A percentile compares a stretch with the other conserved stretches of the same genome.
Evolutionary conservation across 805 yeast species (phyloP).

Genomic region (Starmerella sirachaensis): DNA sequence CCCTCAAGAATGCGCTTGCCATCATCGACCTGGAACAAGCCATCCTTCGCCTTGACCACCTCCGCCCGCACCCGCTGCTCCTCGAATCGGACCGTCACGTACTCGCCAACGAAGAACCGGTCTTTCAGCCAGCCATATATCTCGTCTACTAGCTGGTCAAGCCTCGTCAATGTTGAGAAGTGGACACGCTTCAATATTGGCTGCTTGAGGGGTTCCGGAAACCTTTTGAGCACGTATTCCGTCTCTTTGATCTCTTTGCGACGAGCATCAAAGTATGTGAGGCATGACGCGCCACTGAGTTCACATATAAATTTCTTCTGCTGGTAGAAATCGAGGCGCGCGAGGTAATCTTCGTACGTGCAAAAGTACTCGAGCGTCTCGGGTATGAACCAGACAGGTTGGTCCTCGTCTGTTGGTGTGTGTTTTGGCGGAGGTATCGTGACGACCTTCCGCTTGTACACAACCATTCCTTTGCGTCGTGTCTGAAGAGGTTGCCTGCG

Average conservation of each 20-base stretch:
- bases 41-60: constrained; percentile 10
- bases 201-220: constrained; percentile 85
- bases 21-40: constrained; percentile 10
- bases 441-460: constrained; percentile 31
- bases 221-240: constrained; percentile 55
- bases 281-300: constrained; percentile 83
- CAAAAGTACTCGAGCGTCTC: constrained; percentile 84
- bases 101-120: constrained; percentile 88
- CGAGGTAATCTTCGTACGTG: constrained; percentile 62
- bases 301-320: constrained; percentile 82
- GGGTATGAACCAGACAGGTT: constrained; percentile 69
- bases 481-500: too few species aligned
- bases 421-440: constrained; percentile 23
- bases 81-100: constrained; percentile 45
- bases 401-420: constrained; percentile 25
- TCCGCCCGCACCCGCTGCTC: constrained; percentile 42
- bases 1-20: constrained; percentile 15
- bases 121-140: constrained; percentile 65
- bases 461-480: too few species aligned
- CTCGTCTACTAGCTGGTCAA: constrained; percentile 79
- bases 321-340: constrained; percentile 31
- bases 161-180: constrained; percentile 65
- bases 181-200: constrained; percentile 82
- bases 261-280: constrained; percentile 82
- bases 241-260: constrained; percentile 48